phyloP scores from a whole-genome alignment of 495 filamentous ascomycete species.

The Hypoxylon fragiforme region DNA sequence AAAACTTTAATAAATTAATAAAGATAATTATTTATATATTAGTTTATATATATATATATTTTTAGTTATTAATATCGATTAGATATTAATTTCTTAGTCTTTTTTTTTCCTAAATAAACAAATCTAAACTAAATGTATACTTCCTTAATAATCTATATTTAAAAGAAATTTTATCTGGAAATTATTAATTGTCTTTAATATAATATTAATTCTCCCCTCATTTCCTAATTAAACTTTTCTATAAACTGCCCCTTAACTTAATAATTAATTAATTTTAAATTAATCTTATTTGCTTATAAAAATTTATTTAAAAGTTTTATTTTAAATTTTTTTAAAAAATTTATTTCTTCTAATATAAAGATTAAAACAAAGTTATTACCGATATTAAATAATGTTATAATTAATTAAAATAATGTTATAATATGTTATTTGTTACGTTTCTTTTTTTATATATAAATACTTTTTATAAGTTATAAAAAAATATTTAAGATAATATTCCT shows the following conservation, averaged over 20 bases:
- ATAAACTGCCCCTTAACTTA: not conserved
- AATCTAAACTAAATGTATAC: not conserved
- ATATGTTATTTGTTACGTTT: not conserved
- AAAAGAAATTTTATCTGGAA: not conserved
- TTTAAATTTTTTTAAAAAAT: not conserved
- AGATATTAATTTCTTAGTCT: not conserved
- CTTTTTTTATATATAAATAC: not conserved
- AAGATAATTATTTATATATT: not conserved
- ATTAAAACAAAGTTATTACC: too few species aligned
- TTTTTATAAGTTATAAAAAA: not conserved
- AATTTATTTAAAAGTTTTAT: not conserved
- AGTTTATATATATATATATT: not conserved
- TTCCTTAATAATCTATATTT: not conserved
- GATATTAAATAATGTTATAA: too few species aligned
- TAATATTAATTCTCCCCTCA: not conserved
- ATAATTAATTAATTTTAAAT: not conserved
- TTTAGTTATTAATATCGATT: not conserved
- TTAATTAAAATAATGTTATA: too few species aligned
- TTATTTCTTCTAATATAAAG: not conserved
- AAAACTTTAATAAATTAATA: not conserved
- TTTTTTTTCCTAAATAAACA: not conserved
- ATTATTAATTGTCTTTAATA: not conserved
- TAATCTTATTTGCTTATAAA: not conserved
- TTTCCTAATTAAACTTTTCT: not conserved
- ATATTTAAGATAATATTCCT: not conserved